phyloP scores from a whole-genome alignment of 2,329 filamentous ascomycete species.

The Apiospora hydei region DNA sequence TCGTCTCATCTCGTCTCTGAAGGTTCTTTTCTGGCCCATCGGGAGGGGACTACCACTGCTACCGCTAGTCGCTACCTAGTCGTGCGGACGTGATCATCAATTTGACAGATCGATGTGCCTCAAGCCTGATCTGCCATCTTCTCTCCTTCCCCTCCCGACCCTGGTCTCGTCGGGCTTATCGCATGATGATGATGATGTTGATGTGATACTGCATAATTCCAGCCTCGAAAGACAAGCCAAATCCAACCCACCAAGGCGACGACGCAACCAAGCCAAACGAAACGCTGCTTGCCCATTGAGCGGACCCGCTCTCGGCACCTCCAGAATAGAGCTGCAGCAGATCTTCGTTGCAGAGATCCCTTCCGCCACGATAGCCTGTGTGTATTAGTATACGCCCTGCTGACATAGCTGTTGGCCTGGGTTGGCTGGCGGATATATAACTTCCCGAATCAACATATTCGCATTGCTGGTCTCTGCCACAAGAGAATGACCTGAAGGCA shows the following conservation, averaged over 20 bases:
- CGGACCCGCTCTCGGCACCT: constrained; percentile 9
- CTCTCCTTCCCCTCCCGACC: neutral
- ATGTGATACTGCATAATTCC: constrained; percentile 8
- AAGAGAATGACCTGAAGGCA: neutral
- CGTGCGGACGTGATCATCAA: neutral
- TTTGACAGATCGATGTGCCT: constrained; percentile 5
- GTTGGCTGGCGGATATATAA: neutral
- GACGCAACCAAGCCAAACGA: constrained; percentile 1
- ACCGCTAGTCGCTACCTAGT: too few species aligned
- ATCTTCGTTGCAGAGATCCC: constrained; percentile 14
- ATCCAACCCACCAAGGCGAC: neutral
- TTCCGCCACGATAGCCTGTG: constrained; percentile 2
- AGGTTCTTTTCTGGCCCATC: too few species aligned
- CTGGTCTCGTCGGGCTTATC: neutral
- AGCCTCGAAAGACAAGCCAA: neutral
- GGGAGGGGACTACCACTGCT: too few species aligned
- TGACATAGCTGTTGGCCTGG: neutral
- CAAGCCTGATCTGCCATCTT: neutral
- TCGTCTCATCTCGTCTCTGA: constrained; percentile 3
- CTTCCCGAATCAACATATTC: neutral
- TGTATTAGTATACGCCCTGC: neutral
- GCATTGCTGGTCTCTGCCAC: neutral
- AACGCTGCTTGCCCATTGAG: neutral
- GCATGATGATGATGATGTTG: constrained; percentile 14
- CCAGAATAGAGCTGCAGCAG: constrained; percentile 11